Base-by-base conservation (phyloP, 1,284 basidiomycete genomes). In the Trichosporon sp. region DNA sequence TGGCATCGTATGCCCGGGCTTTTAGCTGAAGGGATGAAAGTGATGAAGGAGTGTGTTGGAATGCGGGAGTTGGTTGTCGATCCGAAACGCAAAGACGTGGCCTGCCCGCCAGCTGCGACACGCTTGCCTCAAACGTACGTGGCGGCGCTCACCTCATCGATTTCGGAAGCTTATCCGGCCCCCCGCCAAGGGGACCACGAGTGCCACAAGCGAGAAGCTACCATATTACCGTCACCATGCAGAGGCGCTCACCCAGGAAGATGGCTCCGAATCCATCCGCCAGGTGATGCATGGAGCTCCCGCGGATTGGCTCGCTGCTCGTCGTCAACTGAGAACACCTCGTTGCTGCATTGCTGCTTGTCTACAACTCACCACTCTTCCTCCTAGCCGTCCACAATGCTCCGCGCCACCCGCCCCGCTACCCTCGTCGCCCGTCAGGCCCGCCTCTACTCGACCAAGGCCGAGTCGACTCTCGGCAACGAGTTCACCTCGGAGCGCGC, bases 401-500 rank as follows among this genome's bases (percentile, higher is more conserved):
- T 75, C 61, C 75, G 72, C 67, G 66, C 70, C 68, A 68, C 69
- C 31, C 69, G 68, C 70, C 64, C 70, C 68, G 72, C 72, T 68
- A 68, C 70, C 51, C 67, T 71, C 64, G 65, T 66, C 66, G 68
- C 73, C 72, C 71, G 78, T 54, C 46, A 75, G 64, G 74, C 71
- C 73, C 70, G 77, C 71, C 69, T 70, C 64, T 73, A 65, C 75
- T n/a, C 51, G 59, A 66, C 68, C 64, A 56, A 59, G 26, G 64
- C 64, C 19, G 38, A 46, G 19, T 26, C 67, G 66, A 63, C 51
- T 46, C 67, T 76, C 14, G 76, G 77, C 66, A 81, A 79, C 74
- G 79, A 80, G 64, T 83, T 82, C 67, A 59, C 79, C 63, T 74
- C 78, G 63, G 72, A 79, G 70, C 73, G 81, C 69, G 67, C 72